Evolutionary conservation across 306 rosid genomes (phyloP), one percentile per base, ranked within the genome.

Genomic region (peach (Prunus persica)): DNA sequence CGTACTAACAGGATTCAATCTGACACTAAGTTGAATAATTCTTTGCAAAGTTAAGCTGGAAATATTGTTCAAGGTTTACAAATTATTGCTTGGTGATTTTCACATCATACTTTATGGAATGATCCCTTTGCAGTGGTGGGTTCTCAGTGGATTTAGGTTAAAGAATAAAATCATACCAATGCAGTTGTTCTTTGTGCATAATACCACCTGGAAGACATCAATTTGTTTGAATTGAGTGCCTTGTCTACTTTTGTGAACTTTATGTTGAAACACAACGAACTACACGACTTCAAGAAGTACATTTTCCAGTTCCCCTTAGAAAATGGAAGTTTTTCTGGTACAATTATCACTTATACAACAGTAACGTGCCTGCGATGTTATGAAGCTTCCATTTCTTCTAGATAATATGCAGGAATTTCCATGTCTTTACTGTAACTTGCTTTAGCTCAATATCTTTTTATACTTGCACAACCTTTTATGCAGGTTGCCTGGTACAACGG

Each of bases 401-500:
- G 55, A 16, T 24, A 30, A 56, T 41, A 7, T 57, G 67, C 54
- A 38, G 54, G 49, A 38, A 49, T 34, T 47, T 74, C 28, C 24
- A 30, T 34, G 11, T 75, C 28, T 20, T 62, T 75, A n/a, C 54
- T 34, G 64, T 32, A 16, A 25, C 25, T 15, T 2, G 54, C 52
- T 2, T 27, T 28, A 69, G 49, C 78, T 83, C 77, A 18, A 66
- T 11, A 16, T 47, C 24, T 63, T 27, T 34, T 58, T 55, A 41
- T 76, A 32, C 20, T 32, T 27, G 43, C 30, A 60, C 79, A 63
- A 88, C 58, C 64, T 71, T 72, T 70, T 73, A 68, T 85, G 80
- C 87, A 95, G 99, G 89, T 86, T 87, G 84, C 82, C 87, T 89
- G 20, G 97, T 91, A 75, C 93, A 87, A 81, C 90, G 96, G 74